Conservation (phyloP, 129 eudicot species). For the Flaveria bidentis region DNA sequence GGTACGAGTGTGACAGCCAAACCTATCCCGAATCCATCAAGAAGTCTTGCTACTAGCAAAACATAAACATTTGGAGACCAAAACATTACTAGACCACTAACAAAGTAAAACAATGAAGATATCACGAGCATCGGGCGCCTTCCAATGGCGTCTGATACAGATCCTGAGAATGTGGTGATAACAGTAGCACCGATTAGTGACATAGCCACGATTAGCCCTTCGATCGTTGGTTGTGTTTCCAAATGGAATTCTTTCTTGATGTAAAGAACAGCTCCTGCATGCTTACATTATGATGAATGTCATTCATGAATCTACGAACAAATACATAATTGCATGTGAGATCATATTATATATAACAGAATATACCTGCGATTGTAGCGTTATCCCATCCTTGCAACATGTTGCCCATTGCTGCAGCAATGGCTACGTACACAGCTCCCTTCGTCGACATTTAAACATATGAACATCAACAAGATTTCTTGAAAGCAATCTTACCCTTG, state of each 20-base stretch:
- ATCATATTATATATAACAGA: not conserved
- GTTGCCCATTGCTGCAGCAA: constrained; percentile 89
- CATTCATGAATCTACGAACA: not conserved
- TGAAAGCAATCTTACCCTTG: constrained; percentile 5
- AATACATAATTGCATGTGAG: not conserved
- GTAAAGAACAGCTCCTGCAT: constrained; percentile 70
- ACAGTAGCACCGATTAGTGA: constrained; percentile 93
- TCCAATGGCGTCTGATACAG: constrained; percentile 76
- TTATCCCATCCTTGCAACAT: constrained; percentile 98
- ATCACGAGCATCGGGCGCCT: constrained; percentile 89
- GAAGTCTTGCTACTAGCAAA: constrained; percentile 75
- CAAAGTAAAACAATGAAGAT: constrained; percentile 74
- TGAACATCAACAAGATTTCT: constrained; percentile 27
- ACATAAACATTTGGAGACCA: constrained; percentile 95
- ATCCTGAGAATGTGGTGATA: constrained; percentile 87
- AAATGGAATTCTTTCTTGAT: constrained; percentile 65
- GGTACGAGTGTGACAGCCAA: constrained; percentile 95
- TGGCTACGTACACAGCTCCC: constrained; percentile 81
- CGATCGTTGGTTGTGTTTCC: constrained; percentile 64
- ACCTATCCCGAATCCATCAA: constrained; percentile 96
- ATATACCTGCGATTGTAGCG: constrained; percentile 88
- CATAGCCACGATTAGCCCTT: constrained; percentile 78
- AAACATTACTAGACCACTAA: constrained; percentile 78
- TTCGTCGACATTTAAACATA: constrained; percentile 35
- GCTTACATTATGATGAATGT: constrained; percentile 12